Evolutionary conservation across 2,329 filamentous ascomycete species (phyloP).

Genomic region (Lecanosticta acicola): DNA sequence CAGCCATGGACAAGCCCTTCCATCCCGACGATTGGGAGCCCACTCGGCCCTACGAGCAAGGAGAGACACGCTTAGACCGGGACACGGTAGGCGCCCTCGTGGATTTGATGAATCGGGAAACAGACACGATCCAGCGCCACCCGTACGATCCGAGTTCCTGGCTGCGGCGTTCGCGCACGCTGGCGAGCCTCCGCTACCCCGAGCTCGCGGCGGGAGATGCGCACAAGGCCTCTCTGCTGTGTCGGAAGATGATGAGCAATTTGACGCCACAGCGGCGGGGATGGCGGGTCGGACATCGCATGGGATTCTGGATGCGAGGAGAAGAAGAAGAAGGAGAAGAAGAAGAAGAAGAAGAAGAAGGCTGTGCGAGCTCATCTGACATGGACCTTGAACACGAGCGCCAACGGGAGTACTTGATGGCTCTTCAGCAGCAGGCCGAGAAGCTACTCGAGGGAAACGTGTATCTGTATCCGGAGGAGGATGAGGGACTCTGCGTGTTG

Average conservation of each 20-base stretch:
- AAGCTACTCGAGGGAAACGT: slow-evolving; percentile 14
- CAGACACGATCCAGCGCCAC: slow-evolving; percentile 10
- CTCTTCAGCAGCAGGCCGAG: slow-evolving; percentile 12
- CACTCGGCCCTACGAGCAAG: slow-evolving; percentile 11
- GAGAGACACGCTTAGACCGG: slow-evolving; percentile 5
- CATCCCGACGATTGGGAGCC: slow-evolving; percentile 14
- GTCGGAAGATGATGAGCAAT: slow-evolving; percentile 7
- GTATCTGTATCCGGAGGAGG: slow-evolving; percentile 7
- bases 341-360: too few relatives aligned
- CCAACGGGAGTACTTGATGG: slow-evolving; percentile 6
- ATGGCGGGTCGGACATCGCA: slow-evolving; percentile 19
- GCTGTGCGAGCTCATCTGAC: too few relatives aligned
- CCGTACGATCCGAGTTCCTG: slow-evolving; percentile 28
- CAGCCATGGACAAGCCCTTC: slow-evolving; percentile 20
- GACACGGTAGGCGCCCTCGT: slow-evolving; percentile 4
- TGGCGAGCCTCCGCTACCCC: slow-evolving; percentile 21
- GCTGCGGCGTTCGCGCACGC: slow-evolving; percentile 18
- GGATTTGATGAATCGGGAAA: slow-evolving; percentile 10
- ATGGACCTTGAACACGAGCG: slow-evolving; percentile 1
- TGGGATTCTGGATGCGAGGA: slow-evolving; percentile 32
- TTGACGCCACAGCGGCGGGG: slow-evolving; percentile 7
- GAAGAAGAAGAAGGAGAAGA: too few relatives aligned
- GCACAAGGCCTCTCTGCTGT: slow-evolving; percentile 22
- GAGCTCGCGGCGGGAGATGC: slow-evolving; percentile 29
- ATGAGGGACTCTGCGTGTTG: slow-evolving; percentile 18